A percentile compares a stretch with the other conserved stretches of the same genome.
Evolutionary conservation across 139 green algal genomes (phyloP).

Genomic region (Chlamydomonas asymmetrica): DNA sequence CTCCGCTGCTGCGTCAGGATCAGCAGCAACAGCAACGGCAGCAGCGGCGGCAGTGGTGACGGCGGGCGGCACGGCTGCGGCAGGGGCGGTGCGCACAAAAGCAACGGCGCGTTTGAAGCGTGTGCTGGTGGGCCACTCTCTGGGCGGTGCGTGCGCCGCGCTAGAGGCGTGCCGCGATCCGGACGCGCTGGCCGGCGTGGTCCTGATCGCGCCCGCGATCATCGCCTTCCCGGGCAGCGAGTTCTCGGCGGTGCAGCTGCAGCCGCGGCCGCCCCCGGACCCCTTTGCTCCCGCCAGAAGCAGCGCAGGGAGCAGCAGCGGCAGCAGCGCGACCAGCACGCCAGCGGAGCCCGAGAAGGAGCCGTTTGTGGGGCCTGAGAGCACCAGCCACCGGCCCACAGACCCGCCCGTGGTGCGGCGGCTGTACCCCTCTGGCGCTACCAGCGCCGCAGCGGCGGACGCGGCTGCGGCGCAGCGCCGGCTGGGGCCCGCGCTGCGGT

Average conservation of each 20-base stretch:
- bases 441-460: neutral
- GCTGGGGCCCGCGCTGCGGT: conserved; percentile 1
- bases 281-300: neutral
- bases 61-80: conserved; percentile 1
- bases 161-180: conserved; percentile 37
- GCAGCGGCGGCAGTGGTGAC: conserved; percentile 8
- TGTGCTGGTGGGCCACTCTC: conserved; percentile 77
- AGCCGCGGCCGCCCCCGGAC: neutral
- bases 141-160: conserved; percentile 70
- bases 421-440: conserved; percentile 2
- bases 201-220: conserved; percentile 84
- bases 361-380: conserved; percentile 5
- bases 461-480: neutral
- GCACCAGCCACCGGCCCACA: neutral
- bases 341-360: neutral
- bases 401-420: conserved; percentile 20
- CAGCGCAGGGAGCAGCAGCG: neutral
- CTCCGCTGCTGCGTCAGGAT: too few relatives aligned
- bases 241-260: conserved; percentile 1
- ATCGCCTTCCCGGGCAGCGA: conserved; percentile 43
- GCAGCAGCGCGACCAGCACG: neutral
- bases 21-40: conserved; percentile 2
- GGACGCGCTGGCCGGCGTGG: conserved; percentile 39
- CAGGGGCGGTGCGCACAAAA: neutral
- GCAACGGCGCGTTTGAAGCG: conserved; percentile 23